Percentiles rank a stretch among this genome's conserved stretches.
Conservation (phyloP, 2,329 filamentous ascomycete species). For the Fusarium scirpi region DNA sequence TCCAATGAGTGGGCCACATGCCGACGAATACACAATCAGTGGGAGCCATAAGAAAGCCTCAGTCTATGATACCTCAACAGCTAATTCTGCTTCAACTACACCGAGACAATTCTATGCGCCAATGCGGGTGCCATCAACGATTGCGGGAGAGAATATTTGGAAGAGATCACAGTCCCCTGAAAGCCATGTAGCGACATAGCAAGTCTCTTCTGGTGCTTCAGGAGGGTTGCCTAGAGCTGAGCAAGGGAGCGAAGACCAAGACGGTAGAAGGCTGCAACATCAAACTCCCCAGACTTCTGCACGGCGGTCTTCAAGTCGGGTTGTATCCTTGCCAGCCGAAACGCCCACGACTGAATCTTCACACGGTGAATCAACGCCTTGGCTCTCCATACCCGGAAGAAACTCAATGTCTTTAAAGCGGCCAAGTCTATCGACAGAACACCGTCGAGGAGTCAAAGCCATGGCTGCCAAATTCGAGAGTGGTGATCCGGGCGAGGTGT, state of each 20-base stretch:
- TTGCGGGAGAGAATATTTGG: constrained; percentile 4
- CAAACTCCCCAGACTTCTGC: neutral
- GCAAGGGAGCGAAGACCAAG: neutral
- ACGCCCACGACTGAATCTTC: neutral
- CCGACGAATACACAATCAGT: neutral
- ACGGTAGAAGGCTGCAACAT: neutral
- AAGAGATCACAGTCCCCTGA: constrained; percentile 4
- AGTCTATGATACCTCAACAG: neutral
- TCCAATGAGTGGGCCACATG: neutral
- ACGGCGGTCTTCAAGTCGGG: neutral
- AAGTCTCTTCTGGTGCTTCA: constrained; percentile 19
- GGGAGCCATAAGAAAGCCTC: neutral
- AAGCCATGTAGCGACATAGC: constrained; percentile 34
- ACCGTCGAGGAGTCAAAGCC: constrained; percentile 57
- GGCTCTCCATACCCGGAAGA: constrained; percentile 23
- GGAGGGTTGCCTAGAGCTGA: neutral
- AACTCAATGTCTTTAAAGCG: constrained; percentile 13
- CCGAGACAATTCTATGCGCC: constrained; percentile 46
- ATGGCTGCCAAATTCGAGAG: constrained; percentile 66
- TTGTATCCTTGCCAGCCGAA: constrained; percentile 1
- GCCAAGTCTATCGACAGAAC: constrained; percentile 43
- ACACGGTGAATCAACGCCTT: neutral
- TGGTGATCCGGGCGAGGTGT: constrained; percentile 23
- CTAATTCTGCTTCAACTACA: constrained; percentile 33
- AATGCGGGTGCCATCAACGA: constrained; percentile 30